Evolutionary conservation across 1,284 basidiomycete genomes (phyloP), one percentile per base, ranked within the genome.

Genomic region (Ceratobasidium sp.): DNA sequence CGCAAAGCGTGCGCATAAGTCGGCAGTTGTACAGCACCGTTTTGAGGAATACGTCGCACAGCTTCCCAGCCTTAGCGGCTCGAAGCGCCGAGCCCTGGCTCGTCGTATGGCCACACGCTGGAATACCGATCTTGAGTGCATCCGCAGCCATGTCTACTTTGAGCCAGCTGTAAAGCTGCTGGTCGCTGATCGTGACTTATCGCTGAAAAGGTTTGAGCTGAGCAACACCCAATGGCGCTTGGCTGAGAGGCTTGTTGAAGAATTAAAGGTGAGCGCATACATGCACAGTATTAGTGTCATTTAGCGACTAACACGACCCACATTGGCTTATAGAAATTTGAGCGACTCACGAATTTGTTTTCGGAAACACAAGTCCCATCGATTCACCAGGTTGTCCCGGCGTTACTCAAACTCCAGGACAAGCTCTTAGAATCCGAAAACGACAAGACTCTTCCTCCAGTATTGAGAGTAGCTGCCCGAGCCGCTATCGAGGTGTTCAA

Each of bases 331-430:
- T 20, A 67, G 65, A 50, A 13, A 3, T 67, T 67, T n/a, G 65
- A 67, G 20, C 42, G 48, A 3, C 65, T 67, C 20, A 69, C 46
- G 17, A 52, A 38, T 48, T 13, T 69, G 12, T 69, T 69, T 56
- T 52, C 66, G 2, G 48, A 69, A 33, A 69, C 66, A 33, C 46
- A 69, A 38, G 52, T 69, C 12, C 66, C 66, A 23, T 6, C 38
- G 7, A 69, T 69, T 38, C 66, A 69, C 20, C 66, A 54, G 33
- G 66, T 69, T 6, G 48, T 69, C 20, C 48, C 66, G 3, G 66
- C 48, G 15, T 28, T 54, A 15, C 38, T 56, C n/a, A 69, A 69
- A 50, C 66, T 69, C 28, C 66, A 54, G 17, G 66, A 69, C 17
- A 1, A 40, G 20, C 66, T 69, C 50, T 13, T 3, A 4, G 48